Percentiles rank a stretch among this genome's conserved stretches.
Conservation (phyloP, 257 asterid species). For the Paulownia fortunei region DNA sequence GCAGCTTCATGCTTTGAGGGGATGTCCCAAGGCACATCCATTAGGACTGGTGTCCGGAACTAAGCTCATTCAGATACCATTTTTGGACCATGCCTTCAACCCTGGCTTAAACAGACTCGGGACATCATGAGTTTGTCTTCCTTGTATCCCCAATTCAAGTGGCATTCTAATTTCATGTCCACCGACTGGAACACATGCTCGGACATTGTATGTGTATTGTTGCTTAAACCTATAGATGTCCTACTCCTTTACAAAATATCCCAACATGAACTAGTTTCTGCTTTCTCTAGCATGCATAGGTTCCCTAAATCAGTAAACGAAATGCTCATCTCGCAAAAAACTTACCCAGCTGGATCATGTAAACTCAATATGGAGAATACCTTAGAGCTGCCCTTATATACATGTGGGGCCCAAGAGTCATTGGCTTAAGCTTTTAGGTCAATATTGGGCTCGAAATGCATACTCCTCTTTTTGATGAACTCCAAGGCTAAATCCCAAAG, state of each 20-base stretch:
- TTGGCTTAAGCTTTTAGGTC: not conserved
- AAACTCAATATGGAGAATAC: not conserved
- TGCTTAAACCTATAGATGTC: not conserved
- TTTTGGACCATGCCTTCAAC: not conserved
- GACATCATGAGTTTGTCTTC: not conserved
- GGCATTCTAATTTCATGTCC: not conserved
- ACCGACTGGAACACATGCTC: not conserved
- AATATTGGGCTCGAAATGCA: slow-evolving; percentile 7
- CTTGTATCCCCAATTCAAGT: not conserved
- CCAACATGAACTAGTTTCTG: not conserved
- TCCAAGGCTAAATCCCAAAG: not conserved
- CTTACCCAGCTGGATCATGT: slow-evolving; percentile 16
- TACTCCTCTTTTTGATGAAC: slow-evolving; percentile 7
- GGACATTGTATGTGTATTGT: not conserved
- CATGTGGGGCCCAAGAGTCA: not conserved
- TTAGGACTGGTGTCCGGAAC: no score
- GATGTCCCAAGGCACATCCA: not conserved
- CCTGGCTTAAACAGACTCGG: not conserved
- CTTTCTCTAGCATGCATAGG: not conserved
- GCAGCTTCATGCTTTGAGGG: not conserved
- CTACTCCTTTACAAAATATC: not conserved
- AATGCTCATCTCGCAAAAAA: not conserved
- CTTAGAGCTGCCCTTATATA: slow-evolving; percentile 9
- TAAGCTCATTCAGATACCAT: not conserved
- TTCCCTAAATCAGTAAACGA: not conserved